Conservation (phyloP, 176 grass and related monocot genomes). For the Puccinellia tenuiflora region DNA sequence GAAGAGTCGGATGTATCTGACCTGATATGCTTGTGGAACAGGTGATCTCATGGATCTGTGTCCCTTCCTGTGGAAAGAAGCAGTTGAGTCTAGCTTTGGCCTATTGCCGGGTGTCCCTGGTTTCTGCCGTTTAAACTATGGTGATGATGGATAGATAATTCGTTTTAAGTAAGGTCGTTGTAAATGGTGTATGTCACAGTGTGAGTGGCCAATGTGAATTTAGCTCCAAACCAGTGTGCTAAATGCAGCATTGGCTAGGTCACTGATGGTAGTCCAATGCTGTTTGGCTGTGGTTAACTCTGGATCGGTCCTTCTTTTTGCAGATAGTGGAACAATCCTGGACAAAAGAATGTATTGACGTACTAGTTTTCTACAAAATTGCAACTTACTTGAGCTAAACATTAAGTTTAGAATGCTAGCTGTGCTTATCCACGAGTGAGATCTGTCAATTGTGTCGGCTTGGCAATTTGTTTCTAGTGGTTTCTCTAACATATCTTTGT, state of each 20-base stretch:
- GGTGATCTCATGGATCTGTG: conserved; percentile 19
- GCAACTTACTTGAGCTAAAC: neutral
- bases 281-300: neutral
- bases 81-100: neutral
- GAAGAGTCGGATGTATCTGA: neutral
- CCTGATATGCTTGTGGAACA: neutral
- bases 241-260: neutral
- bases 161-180: neutral
- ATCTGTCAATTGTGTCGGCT: conserved; percentile 16
- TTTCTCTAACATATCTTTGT: neutral
- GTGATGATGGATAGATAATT: neutral
- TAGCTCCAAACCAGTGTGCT: conserved; percentile 13
- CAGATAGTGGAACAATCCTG: neutral
- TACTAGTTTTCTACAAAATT: neutral
- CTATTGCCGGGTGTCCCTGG: neutral
- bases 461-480: neutral
- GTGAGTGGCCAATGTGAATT: neutral
- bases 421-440: conserved; percentile 28
- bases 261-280: neutral
- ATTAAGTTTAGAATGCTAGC: conserved; percentile 2
- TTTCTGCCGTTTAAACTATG: conserved; percentile 1
- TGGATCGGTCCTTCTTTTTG: neutral
- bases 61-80: neutral
- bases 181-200: neutral
- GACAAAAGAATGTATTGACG: neutral